Evolutionary conservation across 257 asterid species (phyloP), one percentile per base, ranked within the genome.

Genomic region (Gardenia jasminoides): DNA sequence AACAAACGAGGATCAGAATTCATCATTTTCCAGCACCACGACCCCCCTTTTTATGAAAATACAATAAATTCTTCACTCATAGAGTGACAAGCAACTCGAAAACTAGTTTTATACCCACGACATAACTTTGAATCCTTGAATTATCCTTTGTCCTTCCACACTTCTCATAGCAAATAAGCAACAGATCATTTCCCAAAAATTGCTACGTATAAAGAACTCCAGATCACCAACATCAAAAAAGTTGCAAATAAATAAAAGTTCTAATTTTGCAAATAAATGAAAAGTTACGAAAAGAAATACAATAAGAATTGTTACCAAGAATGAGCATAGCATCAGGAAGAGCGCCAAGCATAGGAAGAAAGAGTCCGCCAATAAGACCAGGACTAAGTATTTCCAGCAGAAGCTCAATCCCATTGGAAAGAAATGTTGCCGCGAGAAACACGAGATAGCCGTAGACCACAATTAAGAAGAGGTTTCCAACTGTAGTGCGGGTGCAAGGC

Each of bases 321-420:
- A 95, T 93, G 41, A 95, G 97, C 95, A 93, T 86, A 50, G 98
- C 98, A 76, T 95, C 98, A 2, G 99, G 99, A 75, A 95, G 99
- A 59, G 98, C 97, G 33, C 98, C 99, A 71, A 95, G 98, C 0
- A 91, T 81, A n/a, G 98, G 99, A 20, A 95, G 91, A 20, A 92
- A 83, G 10, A 93, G 97, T 8, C 98, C 98, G 52, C 98, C 99
- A 46, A 95, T 85, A 1, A 93, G 78, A 13, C 98, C 99, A 1
- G 99, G 98, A 2, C 99, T 97, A 36, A 95, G 90, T 70, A 95
- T 92, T 87, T 90, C 91, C 41, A 95, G 94, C 92, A 95, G 85
- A 22, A 93, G 88, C 86, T 95, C 99, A 54, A 98, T 90, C 19
- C 98, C 99, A 50, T 46, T 72, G 11, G 98, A 90, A 8, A 95